phyloP scores from a whole-genome alignment of 2,329 filamentous ascomycete genomes.

The Plenodomus biglobosus region DNA sequence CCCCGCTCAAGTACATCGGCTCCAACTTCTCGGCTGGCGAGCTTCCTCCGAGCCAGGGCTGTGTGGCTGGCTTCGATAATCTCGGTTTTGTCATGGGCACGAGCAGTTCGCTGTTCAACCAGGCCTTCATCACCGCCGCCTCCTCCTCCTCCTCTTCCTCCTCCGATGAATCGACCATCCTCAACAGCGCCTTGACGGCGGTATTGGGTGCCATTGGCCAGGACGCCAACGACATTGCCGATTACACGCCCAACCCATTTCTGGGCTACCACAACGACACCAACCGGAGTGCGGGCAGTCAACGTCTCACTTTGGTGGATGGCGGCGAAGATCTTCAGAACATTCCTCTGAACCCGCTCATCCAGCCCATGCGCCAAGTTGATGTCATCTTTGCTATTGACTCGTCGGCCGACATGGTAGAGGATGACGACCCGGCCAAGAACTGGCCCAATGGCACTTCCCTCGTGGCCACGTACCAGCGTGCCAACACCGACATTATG shows the following conservation, averaged over 20 bases:
- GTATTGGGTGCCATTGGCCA: slow-evolving; percentile 60
- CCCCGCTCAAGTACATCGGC: slow-evolving; percentile 69
- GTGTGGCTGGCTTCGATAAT: slow-evolving; percentile 80
- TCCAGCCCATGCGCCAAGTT: slow-evolving; percentile 69
- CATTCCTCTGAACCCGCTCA: slow-evolving; percentile 74
- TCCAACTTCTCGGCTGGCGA: slow-evolving; percentile 68
- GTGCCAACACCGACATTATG: slow-evolving; percentile 59
- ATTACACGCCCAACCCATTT: slow-evolving; percentile 76
- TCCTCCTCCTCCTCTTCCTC: slow-evolving; percentile 54
- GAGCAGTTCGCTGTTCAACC: slow-evolving; percentile 81
- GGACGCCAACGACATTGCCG: slow-evolving; percentile 70
- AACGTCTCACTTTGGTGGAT: slow-evolving; percentile 70
- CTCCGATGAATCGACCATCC: slow-evolving; percentile 51
- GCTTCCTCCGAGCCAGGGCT: slow-evolving; percentile 59
- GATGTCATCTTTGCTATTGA: slow-evolving; percentile 84
- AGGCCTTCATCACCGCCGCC: slow-evolving; percentile 64
- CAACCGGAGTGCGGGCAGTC: slow-evolving; percentile 58
- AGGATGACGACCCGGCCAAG: slow-evolving; percentile 30
- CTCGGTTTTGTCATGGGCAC: slow-evolving; percentile 84
- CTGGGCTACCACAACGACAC: slow-evolving; percentile 61
- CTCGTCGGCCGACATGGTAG: slow-evolving; percentile 69
- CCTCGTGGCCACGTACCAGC: slow-evolving; percentile 72
- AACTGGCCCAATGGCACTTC: slow-evolving; percentile 78
- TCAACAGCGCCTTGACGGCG: slow-evolving; percentile 55
- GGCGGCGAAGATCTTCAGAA: slow-evolving; percentile 79